Evolutionary conservation across 257 asterid species (phyloP), one percentile per base, ranked within the genome.

Genomic region (Galeopsis tetrahit): DNA sequence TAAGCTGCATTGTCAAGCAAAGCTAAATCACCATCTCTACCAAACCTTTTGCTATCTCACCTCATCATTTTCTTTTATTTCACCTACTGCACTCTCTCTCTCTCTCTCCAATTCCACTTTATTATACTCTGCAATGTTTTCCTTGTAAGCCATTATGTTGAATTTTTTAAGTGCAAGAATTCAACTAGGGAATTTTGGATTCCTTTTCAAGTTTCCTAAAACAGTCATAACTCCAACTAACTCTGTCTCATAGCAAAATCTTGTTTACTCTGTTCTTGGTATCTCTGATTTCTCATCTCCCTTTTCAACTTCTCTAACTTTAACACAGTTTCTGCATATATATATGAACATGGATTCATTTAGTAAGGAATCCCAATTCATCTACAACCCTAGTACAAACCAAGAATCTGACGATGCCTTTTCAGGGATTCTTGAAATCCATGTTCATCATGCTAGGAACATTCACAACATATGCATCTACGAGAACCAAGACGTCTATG

Each of bases 381-480:
- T 66, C 65, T 85, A 81, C 84, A 75, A 79, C 70, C 84, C 75
- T 0, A 55, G 31, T 28, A 11, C 75, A 0, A 71, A 68, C 61
- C 82, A 62, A 35, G 85, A 78, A 13, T 39, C 80, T 2, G 85
- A 80, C 2, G 59, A 79, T 3, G 70, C 72, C 44, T 75, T 80
- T 53, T 80, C 83, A 0, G 89, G 83, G 4, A 55, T 82, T 13
- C 88, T 88, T 31, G 82, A 80, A 73, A 86, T 88, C 80, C 84
- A 81, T 63, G 88, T 83, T 21, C 95, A 86, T 51, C 85, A 84
- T 49, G 95, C 92, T 28, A 84, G 95, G 51, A 88, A 88, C 79
- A 84, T 88, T 34, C 89, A 88, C 80, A 88, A 88, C 83, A 88
- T 86, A 51, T 88, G 95, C 77, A 88, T 88, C 84, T 86, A 88